Conservation (phyloP, 129 eudicot genomes). For the Flaveria ramosissima region DNA sequence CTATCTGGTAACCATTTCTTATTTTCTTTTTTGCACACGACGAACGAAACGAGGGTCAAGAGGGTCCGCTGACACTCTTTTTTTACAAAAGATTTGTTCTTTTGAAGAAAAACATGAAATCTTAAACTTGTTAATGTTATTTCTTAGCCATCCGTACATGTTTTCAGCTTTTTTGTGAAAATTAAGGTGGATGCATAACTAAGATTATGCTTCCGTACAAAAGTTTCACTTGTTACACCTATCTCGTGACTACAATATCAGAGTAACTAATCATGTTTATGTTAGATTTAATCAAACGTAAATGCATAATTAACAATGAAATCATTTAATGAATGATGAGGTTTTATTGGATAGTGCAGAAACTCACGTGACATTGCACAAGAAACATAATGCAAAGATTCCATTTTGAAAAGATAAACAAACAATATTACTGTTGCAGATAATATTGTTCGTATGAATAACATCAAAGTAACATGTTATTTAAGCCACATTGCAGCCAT, state of each 20-base stretch:
- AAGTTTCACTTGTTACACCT: constrained; percentile 2
- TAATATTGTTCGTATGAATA: background rate
- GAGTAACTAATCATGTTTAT: background rate
- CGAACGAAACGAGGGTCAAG: background rate
- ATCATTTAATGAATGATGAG: constrained; percentile 18
- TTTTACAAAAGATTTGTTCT: no score
- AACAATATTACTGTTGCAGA: constrained; percentile 3
- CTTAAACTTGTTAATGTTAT: no score
- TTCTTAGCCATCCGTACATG: constrained; percentile 1
- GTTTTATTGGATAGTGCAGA: constrained; percentile 33
- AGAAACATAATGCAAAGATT: constrained; percentile 25
- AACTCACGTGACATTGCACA: constrained; percentile 39
- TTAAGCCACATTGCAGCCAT: constrained; percentile 26
- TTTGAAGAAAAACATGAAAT: background rate
- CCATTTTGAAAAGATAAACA: constrained; percentile 27
- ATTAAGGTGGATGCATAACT: no score
- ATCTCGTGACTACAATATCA: constrained; percentile 4
- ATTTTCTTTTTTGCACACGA: no score
- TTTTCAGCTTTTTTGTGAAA: background rate
- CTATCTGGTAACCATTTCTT: constrained; percentile 47
- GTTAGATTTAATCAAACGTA: background rate
- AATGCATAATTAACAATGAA: background rate
- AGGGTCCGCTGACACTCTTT: no score
- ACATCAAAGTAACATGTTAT: constrained; percentile 23
- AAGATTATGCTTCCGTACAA: constrained; percentile 18